These are phyloP conservation scores for Penicillium crustosum DNA, from an alignment of 2,329 filamentous ascomycete species.

Conservation along the genomic window DNA sequence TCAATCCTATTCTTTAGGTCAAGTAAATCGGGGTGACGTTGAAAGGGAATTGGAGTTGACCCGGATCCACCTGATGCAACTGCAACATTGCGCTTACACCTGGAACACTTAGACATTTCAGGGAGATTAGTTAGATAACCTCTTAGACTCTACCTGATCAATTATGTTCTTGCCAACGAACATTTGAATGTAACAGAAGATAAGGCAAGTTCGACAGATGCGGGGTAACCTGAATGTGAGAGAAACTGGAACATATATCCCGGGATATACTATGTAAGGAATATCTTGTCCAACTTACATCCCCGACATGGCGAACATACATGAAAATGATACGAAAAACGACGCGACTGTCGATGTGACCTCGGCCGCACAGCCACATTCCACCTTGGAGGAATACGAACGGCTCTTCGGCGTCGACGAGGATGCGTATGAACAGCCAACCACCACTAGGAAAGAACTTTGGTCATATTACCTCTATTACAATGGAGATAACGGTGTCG, in stretches of 20 bases:
- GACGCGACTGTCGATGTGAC: slow-evolving; percentile 10
- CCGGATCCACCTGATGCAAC: not conserved
- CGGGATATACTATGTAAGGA: too few species aligned
- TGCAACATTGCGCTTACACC: not conserved
- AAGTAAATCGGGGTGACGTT: not conserved
- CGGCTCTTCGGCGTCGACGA: slow-evolving; percentile 40
- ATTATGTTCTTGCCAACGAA: not conserved
- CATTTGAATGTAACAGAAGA: not conserved
- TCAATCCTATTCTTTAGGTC: not conserved
- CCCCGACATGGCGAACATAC: not conserved
- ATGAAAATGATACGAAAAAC: slow-evolving; percentile 12
- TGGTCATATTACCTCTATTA: slow-evolving; percentile 49
- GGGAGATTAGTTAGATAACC: not conserved
- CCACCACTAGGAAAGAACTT: slow-evolving; percentile 43
- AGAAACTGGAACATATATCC: not conserved
- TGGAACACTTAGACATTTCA: not conserved
- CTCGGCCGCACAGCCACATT: slow-evolving; percentile 1
- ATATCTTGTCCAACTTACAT: not conserved
- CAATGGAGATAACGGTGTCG: slow-evolving; percentile 48
- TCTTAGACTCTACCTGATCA: not conserved
- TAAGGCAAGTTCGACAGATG: not conserved
- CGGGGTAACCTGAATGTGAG: not conserved
- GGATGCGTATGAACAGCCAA: slow-evolving; percentile 39
- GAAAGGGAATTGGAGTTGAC: not conserved
- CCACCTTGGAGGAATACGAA: slow-evolving; percentile 34